Conservation (phyloP, 805 yeast species). For the Yamadazyma akitaensis region DNA sequence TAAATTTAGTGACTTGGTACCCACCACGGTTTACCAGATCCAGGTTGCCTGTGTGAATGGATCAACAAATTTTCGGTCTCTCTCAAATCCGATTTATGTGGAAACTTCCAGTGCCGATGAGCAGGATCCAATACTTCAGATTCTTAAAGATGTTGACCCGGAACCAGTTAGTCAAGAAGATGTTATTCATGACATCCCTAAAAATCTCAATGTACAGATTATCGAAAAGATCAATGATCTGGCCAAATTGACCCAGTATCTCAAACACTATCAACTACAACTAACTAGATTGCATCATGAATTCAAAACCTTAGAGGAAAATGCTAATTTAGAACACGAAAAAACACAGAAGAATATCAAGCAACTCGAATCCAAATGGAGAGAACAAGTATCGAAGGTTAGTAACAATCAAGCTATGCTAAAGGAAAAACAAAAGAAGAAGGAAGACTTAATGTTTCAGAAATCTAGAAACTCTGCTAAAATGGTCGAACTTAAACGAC, state of each 20-base stretch:
- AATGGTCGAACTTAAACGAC: constrained; percentile 18
- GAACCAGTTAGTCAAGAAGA: not conserved
- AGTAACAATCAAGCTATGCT: constrained; percentile 1
- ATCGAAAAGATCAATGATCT: constrained; percentile 18
- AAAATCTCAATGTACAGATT: constrained; percentile 3
- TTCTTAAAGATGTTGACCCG: not conserved
- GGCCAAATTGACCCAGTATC: constrained; percentile 22
- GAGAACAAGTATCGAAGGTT: constrained; percentile 18
- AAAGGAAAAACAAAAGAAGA: constrained; percentile 13
- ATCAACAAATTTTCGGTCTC: constrained; percentile 32
- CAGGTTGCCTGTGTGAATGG: constrained; percentile 37
- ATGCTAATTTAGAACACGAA: constrained; percentile 21
- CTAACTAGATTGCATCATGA: constrained; percentile 23
- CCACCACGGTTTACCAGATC: constrained; percentile 29
- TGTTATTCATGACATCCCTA: not conserved
- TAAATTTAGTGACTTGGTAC: constrained; percentile 27
- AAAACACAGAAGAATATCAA: constrained; percentile 27
- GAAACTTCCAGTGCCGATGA: constrained; percentile 19
- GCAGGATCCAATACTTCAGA: not conserved
- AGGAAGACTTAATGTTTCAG: constrained; percentile 25
- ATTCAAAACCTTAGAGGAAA: constrained; percentile 26
- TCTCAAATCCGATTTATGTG: constrained; percentile 30
- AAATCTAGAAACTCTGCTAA: constrained; percentile 29
- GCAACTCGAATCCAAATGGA: constrained; percentile 28
- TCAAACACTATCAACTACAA: constrained; percentile 25